Evolutionary conservation across 2,329 filamentous ascomycete species (phyloP), one percentile per base, ranked within the genome.

Genomic region (Aspergillus sojae): DNA sequence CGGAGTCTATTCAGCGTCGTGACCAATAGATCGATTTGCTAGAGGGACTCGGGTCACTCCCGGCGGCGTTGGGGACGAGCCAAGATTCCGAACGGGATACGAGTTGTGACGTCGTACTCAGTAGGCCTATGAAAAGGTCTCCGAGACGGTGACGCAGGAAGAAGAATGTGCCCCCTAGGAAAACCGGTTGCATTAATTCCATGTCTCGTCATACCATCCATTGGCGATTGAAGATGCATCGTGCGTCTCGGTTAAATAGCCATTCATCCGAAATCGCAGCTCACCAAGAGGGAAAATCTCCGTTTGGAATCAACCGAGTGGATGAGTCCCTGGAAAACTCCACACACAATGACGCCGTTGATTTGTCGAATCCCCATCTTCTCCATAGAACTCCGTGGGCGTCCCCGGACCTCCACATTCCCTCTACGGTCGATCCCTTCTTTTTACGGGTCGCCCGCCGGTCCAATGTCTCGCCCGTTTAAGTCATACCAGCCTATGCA

Each of bases 331-430:
- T 39, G 39, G 52, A 54, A 16, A 9, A 5, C 32, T 36, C 58
- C 62, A 64, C 66, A 67, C 65, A 55, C 41, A 39, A 46, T 63
- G 62, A 64, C 58, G 66, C 48, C 50, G 48, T 50, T 66, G 57
- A 67, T 66, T 67, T 63, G 62, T 56, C 54, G 57, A 30, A 45
- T 58, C 53, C 43, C 50, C 60, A 32, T 45, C 32, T 59, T 61
- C 60, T 50, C 50, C 46, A 62, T 48, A 16, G 26, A 16, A 28
- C 46, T 32, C 52, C 52, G 52, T 55, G 52, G 36, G 11, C 14
- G 48, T 41, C 56, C 62, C 66, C 66, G 64, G 65, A 67, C 65
- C 64, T 66, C 64, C 62, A 62, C 66, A 65, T 63, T 64, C 54
- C 21, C 53, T 57, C 43, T 41, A 36, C 5, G 19, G 65, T 26